A percentile compares a stretch with the other conserved stretches of the same genome.
These are phyloP conservation scores for Aspergillus sparsus DNA, from an alignment of 495 filamentous ascomycete genomes.

Conservation along the genomic window DNA sequence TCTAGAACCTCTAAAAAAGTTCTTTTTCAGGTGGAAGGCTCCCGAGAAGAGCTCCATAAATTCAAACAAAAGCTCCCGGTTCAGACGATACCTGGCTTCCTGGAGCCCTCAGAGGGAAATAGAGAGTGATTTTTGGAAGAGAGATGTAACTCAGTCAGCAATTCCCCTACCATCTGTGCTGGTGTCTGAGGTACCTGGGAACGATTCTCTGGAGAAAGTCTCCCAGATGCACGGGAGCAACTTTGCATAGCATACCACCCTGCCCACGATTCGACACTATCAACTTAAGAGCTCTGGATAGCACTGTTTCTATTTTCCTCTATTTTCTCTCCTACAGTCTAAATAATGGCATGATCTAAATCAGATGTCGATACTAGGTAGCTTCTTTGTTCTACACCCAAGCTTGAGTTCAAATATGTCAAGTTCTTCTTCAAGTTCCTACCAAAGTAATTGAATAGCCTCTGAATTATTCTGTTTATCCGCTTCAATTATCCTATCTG, in stretches of 20 bases:
- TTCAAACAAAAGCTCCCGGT: constrained; percentile 29
- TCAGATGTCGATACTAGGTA: too few relatives aligned
- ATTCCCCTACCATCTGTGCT: constrained; percentile 19
- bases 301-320: neutral
- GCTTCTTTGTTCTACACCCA: too few relatives aligned
- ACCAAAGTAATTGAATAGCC: too few relatives aligned
- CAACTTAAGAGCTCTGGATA: neutral
- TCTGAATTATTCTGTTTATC: too few relatives aligned
- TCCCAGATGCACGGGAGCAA: neutral
- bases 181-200: constrained; percentile 16
- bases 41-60: constrained; percentile 18
- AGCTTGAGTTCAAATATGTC: too few relatives aligned
- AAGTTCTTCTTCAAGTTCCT: too few relatives aligned
- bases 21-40: neutral
- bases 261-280: neutral
- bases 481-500: too few relatives aligned
- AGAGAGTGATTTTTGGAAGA: constrained; percentile 42
- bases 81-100: constrained; percentile 28
- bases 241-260: neutral
- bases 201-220: constrained; percentile 12
- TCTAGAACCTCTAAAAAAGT: constrained; percentile 23
- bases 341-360: too few relatives aligned
- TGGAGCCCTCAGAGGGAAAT: constrained; percentile 25
- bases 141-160: constrained; percentile 27
- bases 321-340: too few relatives aligned